Evolutionary conservation across 2,329 filamentous ascomycete genomes (phyloP), one percentile per base, ranked within the genome.

Genomic region (Pseudogymnoascus sp.): DNA sequence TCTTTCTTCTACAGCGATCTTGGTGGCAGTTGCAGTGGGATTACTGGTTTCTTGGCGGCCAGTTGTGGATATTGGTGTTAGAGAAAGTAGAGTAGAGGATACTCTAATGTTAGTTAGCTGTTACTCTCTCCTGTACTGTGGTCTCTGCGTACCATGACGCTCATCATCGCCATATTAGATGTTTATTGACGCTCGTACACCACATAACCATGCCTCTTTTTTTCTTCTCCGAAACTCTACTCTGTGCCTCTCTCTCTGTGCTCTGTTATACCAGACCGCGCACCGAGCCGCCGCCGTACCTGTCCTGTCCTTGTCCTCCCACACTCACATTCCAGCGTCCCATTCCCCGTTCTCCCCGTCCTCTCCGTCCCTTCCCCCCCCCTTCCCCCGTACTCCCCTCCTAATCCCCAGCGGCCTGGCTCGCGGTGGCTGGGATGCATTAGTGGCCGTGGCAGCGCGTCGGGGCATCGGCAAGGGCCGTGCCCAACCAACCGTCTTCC

Each of bases 401-500:
- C n/a, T 25, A 57, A 34, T 57, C 25, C 25, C 25, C 25, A 57
- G 48, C 25, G 25, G 48, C 25, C 48, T 57, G 48, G 48, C 48
- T 57, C 48, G 48, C 48, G 48, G 48, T 57, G 48, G 48, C 48
- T 57, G 48, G 48, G 48, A 57, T 57, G 48, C 48, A 57, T 57
- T 57, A 57, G 48, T 57, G 48, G 48, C 48, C 48, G 48, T 31
- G 48, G 48, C 25, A 57, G 48, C 48, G 48, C 48, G 48, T 57
- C 48, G 48, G 48, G 48, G 48, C 48, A 57, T 34, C 48, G 48
- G 48, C 48, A 57, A n/a, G 48, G 48, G 48, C 48, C 48, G 48
- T 34, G 48, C 25, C 48, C 13, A 57, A 57, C 48, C 48, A 54
- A 54, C 48, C 48, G 48, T 31, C 28, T 31, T 31, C 25, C 21